phyloP scores from a whole-genome alignment of 371 early-diverging fungal species.

The Encephalitozoon intestinalis region DNA sequence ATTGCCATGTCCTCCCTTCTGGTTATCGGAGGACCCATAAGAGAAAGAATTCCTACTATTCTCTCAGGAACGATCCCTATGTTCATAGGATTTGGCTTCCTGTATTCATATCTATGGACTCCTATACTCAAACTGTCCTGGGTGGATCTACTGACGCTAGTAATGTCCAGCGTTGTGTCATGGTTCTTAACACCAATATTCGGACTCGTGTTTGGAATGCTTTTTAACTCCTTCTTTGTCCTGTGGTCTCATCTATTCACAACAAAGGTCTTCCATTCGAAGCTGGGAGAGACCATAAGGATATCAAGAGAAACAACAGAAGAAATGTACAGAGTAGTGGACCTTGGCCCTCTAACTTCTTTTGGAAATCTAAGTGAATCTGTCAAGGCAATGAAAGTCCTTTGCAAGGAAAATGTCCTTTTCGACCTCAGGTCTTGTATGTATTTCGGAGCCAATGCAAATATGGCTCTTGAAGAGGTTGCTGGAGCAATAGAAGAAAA shows the following conservation, averaged over 20 bases:
- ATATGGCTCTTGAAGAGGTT: constrained; percentile 6
- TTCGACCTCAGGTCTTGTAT: constrained; percentile 23
- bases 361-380: constrained; percentile 14
- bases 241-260: neutral
- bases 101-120: constrained; percentile 9
- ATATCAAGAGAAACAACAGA: neutral
- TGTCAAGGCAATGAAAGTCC: neutral
- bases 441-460: constrained; percentile 26
- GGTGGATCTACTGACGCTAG: constrained; percentile 13
- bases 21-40: neutral
- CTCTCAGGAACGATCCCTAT: constrained; percentile 16
- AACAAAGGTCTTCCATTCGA: neutral
- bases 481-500: neutral
- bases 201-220: constrained; percentile 21
- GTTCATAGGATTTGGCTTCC: constrained; percentile 25
- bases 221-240: neutral
- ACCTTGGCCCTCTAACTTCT: constrained; percentile 12
- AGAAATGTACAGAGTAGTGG: neutral
- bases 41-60: constrained; percentile 25
- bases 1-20: neutral
- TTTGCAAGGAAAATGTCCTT: constrained; percentile 12
- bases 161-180: constrained; percentile 4
- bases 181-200: neutral
- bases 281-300: neutral
- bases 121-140: neutral